phyloP scores from a whole-genome alignment of 1,139 yeast genomes.

The Scheffersomyces quercinus region DNA sequence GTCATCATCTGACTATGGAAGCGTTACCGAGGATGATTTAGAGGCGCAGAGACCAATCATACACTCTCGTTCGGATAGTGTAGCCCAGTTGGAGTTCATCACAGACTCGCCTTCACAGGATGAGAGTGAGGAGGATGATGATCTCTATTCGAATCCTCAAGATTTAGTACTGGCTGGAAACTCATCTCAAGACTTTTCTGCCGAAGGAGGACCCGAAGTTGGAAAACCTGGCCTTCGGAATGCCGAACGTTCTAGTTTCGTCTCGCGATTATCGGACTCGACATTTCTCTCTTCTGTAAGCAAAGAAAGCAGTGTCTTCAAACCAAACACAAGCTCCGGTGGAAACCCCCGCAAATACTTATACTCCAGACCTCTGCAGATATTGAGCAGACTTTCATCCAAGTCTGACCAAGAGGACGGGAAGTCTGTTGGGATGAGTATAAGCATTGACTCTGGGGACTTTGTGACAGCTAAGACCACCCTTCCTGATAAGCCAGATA shows the following conservation, averaged over 20 bases:
- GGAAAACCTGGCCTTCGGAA: too few relatives aligned
- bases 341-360: constrained; percentile 1
- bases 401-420: constrained; percentile 9
- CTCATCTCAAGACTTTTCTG: too few relatives aligned
- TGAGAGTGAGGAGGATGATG: not conserved
- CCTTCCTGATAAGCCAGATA: too few relatives aligned
- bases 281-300: too few relatives aligned
- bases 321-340: not conserved
- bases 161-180: too few relatives aligned
- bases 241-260: too few relatives aligned
- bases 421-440: constrained; percentile 16
- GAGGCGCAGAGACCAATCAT: constrained; percentile 5
- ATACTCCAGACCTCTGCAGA: constrained; percentile 29
- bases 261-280: too few relatives aligned
- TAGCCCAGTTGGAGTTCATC: not conserved
- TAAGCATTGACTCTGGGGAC: constrained; percentile 26
- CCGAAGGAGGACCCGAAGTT: too few relatives aligned
- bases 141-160: too few relatives aligned
- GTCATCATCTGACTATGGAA: constrained; percentile 7
- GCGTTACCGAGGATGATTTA: constrained; percentile 3
- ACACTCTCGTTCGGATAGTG: not conserved
- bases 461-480: constrained; percentile 7
- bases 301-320: too few relatives aligned
- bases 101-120: not conserved
- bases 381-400: constrained; percentile 22